Base-by-base conservation (phyloP, 2,329 filamentous ascomycete genomes). In the Plectosphaerella plurivora region DNA sequence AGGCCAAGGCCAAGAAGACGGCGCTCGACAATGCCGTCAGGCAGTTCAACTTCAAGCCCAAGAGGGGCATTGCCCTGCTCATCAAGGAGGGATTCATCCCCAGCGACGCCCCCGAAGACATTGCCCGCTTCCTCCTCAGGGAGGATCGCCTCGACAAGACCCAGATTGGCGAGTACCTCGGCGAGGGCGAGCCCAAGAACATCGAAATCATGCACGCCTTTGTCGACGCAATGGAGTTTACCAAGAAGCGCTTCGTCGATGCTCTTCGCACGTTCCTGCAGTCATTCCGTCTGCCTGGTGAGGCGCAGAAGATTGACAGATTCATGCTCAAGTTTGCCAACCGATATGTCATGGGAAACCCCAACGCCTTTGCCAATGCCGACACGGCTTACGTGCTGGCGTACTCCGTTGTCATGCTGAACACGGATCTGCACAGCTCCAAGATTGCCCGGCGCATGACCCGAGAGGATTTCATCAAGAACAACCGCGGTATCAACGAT, bases 291-390 rank as follows among this genome's bases (percentile, higher is more conserved):
- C 76, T 99, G 14, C 94, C 94, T 0, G 94, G 94, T 55, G 94
- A 99, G 70, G 92, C 92, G 0, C 94, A 99, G 67, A 99, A 99
- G 75, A 99, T 99, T 60, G 94, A 99, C 83, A 89, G 94, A 47
- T 96, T 97, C 72, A 97, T 99, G 94, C 76, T 99, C 59, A 99
- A 99, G 68, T 99, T 97, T 71, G 94, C 94, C 10, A 93, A 97
- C 69, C 86, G 93, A 55, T 99, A 99, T 67, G 89, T 96, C 49
- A 88, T 87, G 55, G 92, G 92, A 28, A 99, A 99, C 61, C 94
- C 94, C 0, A 96, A 96, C 64, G 93, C 94, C 1, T 99, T 96
- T 69, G 94, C 94, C 36, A 99, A 97, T 63, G 95, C 94, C 2
- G 28, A 99, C 67, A 99, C 95, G 0, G 93, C 94, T 14, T 99